A percentile compares a stretch with the other conserved stretches of the same genome.
phyloP scores from a whole-genome alignment of 2,329 filamentous ascomycete species.

The Aspergillus ochraceus region DNA sequence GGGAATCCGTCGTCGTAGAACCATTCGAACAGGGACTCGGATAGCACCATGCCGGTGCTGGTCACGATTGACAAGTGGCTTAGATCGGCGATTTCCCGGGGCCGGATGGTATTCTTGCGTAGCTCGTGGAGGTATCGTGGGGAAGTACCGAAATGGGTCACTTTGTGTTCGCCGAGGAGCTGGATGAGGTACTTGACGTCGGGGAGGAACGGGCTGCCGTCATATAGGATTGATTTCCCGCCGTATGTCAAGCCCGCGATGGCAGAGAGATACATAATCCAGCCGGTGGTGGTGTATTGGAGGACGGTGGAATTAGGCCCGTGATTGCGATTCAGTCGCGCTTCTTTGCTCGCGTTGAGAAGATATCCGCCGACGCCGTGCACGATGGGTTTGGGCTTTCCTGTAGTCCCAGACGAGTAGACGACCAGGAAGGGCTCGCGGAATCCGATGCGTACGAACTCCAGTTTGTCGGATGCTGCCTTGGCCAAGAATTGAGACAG shows the following conservation, averaged over 20 bases:
- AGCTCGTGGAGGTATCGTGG: conserved; percentile 76
- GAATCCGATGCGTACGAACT: conserved; percentile 65
- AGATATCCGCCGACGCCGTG: conserved; percentile 57
- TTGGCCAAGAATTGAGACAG: conserved; percentile 43
- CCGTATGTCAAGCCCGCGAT: conserved; percentile 62
- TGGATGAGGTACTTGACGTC: conserved; percentile 63
- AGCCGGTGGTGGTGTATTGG: conserved; percentile 71
- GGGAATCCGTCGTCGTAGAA: conserved; percentile 74
- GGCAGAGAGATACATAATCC: conserved; percentile 81
- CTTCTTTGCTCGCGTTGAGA: conserved; percentile 58
- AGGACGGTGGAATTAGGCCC: conserved; percentile 46
- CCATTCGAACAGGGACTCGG: conserved; percentile 77
- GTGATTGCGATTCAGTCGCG: conserved; percentile 52
- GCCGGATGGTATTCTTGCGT: conserved; percentile 62
- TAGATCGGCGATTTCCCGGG: conserved; percentile 64
- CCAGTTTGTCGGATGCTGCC: conserved; percentile 36
- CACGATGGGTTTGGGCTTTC: conserved; percentile 81
- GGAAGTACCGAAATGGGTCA: conserved; percentile 73
- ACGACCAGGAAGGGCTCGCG: conserved; percentile 75
- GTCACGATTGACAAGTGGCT: conserved; percentile 61
- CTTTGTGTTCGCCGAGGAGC: conserved; percentile 61
- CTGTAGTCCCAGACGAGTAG: conserved; percentile 79
- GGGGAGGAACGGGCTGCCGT: conserved; percentile 77
- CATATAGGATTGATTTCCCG: conserved; percentile 68
- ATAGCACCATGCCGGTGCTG: conserved; percentile 79